Evolutionary conservation across 495 filamentous ascomycete species (phyloP), one percentile per base, ranked within the genome.

Genomic region (Cercophora newfieldiana): DNA sequence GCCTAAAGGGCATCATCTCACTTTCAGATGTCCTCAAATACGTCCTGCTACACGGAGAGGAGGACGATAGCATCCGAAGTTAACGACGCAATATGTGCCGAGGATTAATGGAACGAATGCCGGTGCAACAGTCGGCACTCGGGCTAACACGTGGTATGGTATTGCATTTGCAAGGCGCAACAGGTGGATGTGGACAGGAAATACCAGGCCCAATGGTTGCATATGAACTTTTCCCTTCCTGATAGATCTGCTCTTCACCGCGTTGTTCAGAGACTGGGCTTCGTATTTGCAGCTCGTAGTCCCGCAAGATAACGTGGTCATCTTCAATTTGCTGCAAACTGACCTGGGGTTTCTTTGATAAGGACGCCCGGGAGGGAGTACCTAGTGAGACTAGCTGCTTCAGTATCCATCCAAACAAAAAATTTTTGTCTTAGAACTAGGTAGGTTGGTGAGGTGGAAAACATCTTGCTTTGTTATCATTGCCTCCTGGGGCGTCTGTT

Each of bases 21-120:
- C 82, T 99, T 63, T 97, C 94, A 68, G 96, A 99, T 77, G 97
- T 99, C 67, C 84, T 99, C 64, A 92, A 96, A 72, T 97, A 98
- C 75, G 89, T 97, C 56, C 85, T 99, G 50, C 85, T 97, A 25
- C 90, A 92, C 69, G 94, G 92, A 47, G 94, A 96, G 73, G 85
- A 83, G 50, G 86, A 89, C 26, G 85, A 86, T 66, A 63, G 68
- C 65, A 71, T 81, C 65, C 75, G 69, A 65, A 70, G 26, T n/a
- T 48, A 51, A 47, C 50, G 55, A 22, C 30, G 30, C 30, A 5
- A 63, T 47, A 28, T 18, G 25, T 22, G 49, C 5, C 31, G 58
- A 51, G 33, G 18, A 31, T 47, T 44, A 49, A 24, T 50, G 22
- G n/a, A 25, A 47, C 19, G 3, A 37, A 14, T 44, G 12, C 12